phyloP scores from a whole-genome alignment of 2,329 filamentous ascomycete species.

The Parascedosporium putredinis region DNA sequence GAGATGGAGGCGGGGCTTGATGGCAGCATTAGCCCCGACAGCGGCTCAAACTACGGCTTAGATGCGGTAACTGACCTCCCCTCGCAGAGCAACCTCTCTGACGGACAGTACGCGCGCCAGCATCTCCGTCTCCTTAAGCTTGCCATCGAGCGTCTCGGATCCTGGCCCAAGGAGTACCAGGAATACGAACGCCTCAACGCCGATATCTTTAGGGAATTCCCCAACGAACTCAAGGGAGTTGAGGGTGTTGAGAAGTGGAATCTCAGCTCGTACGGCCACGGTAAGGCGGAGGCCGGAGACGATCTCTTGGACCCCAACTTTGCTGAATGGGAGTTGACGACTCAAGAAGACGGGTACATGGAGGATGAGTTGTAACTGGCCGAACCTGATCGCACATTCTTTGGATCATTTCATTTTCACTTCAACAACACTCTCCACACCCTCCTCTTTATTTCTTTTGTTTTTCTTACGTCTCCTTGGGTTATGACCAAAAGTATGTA shows the following conservation, averaged over 20 bases:
- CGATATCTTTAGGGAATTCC: constrained; percentile 30
- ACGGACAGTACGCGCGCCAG: constrained; percentile 21
- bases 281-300: constrained; percentile 32
- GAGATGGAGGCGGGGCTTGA: constrained; percentile 18
- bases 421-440: not conserved
- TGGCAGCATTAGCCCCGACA: constrained; percentile 15
- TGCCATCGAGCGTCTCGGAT: constrained; percentile 25
- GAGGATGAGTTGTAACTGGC: not conserved
- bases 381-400: not conserved
- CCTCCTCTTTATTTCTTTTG: not conserved
- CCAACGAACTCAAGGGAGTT: constrained; percentile 25
- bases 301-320: constrained; percentile 17
- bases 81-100: constrained; percentile 13
- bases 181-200: constrained; percentile 37
- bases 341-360: not conserved
- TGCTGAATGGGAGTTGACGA: constrained; percentile 16
- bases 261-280: constrained; percentile 30
- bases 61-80: not conserved
- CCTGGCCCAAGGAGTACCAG: constrained; percentile 33
- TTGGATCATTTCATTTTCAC: not conserved
- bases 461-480: no score
- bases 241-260: constrained; percentile 37
- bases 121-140: constrained; percentile 28
- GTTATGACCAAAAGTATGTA: no score
- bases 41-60: constrained; percentile 14